Percentiles rank a stretch among this genome's conserved stretches.
phyloP scores from a whole-genome alignment of 164 flowering plant genomes.

The Chimonanthus salicifolius region DNA sequence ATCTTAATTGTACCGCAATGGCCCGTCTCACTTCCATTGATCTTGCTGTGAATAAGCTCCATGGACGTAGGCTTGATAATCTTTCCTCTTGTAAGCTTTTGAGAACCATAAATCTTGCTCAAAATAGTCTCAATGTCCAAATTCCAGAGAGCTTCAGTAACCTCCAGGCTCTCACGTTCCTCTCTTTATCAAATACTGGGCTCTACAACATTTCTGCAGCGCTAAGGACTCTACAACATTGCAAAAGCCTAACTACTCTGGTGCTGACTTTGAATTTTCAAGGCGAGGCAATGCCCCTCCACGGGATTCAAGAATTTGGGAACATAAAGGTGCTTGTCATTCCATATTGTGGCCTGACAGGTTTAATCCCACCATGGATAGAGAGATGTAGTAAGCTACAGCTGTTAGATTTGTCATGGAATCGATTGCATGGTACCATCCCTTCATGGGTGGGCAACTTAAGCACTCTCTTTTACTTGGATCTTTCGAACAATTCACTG shows the following conservation, averaged over 20 bases:
- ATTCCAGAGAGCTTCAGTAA: conserved; percentile 46
- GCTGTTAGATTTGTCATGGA: conserved; percentile 86
- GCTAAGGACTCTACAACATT: conserved; percentile 47
- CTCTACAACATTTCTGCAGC: conserved; percentile 43
- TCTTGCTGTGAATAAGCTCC: conserved; percentile 61
- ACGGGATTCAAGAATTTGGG: conserved; percentile 42
- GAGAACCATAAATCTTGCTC: conserved; percentile 55
- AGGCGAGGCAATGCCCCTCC: conserved; percentile 53
- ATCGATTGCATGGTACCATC: conserved; percentile 52
- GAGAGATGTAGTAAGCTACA: conserved; percentile 36
- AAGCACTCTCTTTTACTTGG: conserved; percentile 23
- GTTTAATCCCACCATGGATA: conserved; percentile 66
- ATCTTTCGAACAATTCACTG: conserved; percentile 24
- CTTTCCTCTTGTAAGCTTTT: conserved; percentile 46
- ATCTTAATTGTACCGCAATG: conserved; percentile 51
- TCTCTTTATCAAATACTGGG: conserved; percentile 70
- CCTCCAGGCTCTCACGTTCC: conserved; percentile 45
- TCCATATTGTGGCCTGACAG: conserved; percentile 58
- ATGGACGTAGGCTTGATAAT: conserved; percentile 44
- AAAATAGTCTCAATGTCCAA: conserved; percentile 42
- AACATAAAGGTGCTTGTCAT: conserved; percentile 45
- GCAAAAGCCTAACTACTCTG: conserved; percentile 60
- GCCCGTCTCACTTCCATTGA: conserved; percentile 56
- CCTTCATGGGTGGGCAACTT: conserved; percentile 22
- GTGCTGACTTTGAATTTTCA: conserved; percentile 62